Conservation (phyloP, 352 stramenopile genomes). For the Saprolegnia diclina region DNA sequence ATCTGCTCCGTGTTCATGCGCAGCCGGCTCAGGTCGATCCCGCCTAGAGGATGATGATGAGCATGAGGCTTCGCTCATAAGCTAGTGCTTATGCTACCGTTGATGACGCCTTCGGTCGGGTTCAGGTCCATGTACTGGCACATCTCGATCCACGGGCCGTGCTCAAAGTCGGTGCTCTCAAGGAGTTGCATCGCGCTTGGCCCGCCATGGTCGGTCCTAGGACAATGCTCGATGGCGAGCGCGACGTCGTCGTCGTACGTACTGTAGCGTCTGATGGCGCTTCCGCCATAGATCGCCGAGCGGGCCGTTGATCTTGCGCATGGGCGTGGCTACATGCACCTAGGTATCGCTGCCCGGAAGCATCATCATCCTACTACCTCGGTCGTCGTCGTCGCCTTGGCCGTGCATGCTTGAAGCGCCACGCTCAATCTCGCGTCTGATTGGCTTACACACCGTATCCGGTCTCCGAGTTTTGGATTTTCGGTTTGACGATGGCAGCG, state of each 20-base stretch:
- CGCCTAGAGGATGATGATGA: constrained; percentile 35
- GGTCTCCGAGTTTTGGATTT: not conserved
- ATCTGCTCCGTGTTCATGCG: constrained; percentile 55
- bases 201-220: not conserved
- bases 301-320: constrained; percentile 25
- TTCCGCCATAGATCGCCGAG: constrained; percentile 25
- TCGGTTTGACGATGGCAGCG: not conserved
- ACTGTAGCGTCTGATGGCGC: constrained; percentile 10
- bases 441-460: not conserved
- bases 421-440: not conserved
- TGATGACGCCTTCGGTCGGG: constrained; percentile 45
- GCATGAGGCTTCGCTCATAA: not conserved
- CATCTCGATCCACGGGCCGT: constrained; percentile 78
- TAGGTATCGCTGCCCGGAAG: not conserved
- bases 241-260: not conserved
- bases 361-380: not conserved
- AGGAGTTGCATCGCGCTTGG: not conserved
- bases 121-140: constrained; percentile 50
- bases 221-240: not conserved
- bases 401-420: not conserved
- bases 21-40: constrained; percentile 56
- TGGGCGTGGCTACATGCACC: not conserved
- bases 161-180: constrained; percentile 43
- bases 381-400: not conserved
- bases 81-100: no score